phyloP scores from a whole-genome alignment of 495 filamentous ascomycete genomes.

The Hyaloscypha variabilis region DNA sequence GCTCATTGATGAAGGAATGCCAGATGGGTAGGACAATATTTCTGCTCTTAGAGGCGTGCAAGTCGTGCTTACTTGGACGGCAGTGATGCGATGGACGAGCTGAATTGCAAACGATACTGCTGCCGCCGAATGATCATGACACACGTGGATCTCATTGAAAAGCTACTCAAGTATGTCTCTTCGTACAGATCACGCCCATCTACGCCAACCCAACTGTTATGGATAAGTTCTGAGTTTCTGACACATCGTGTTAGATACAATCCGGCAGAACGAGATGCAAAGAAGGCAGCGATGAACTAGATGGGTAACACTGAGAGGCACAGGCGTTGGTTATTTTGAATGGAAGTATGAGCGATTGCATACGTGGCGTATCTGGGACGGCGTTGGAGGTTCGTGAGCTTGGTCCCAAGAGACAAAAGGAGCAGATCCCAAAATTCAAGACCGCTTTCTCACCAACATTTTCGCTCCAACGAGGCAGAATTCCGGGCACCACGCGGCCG shows the following conservation, averaged over 20 bases:
- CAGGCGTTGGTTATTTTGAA: conserved; percentile 15
- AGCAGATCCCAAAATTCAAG: conserved; percentile 21
- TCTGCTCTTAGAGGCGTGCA: conserved; percentile 22
- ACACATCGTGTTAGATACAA: conserved; percentile 32
- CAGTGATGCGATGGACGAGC: conserved; percentile 90
- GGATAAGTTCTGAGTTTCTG: not conserved
- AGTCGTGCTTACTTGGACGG: conserved; percentile 2
- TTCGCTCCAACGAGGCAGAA: conserved; percentile 6
- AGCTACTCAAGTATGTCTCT: conserved; percentile 77
- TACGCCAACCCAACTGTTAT: not conserved
- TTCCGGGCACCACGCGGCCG: conserved; percentile 5
- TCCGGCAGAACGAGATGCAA: conserved; percentile 34
- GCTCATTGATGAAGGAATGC: conserved; percentile 74
- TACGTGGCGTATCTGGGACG: conserved; percentile 21
- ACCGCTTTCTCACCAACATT: conserved; percentile 11
- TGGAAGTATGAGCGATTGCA: conserved; percentile 22
- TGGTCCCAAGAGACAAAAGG: conserved; percentile 13
- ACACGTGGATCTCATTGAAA: conserved; percentile 99
- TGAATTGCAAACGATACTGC: conserved; percentile 94
- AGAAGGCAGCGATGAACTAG: conserved; percentile 30
- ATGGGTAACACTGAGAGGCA: conserved; percentile 1
- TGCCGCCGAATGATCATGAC: conserved; percentile 99
- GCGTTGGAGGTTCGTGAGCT: conserved; percentile 26
- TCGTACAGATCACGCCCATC: not conserved
- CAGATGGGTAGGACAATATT: conserved; percentile 67